Evolutionary conservation across 1,139 yeast genomes (phyloP).

Genomic region (Ogataea hybrid): DNA sequence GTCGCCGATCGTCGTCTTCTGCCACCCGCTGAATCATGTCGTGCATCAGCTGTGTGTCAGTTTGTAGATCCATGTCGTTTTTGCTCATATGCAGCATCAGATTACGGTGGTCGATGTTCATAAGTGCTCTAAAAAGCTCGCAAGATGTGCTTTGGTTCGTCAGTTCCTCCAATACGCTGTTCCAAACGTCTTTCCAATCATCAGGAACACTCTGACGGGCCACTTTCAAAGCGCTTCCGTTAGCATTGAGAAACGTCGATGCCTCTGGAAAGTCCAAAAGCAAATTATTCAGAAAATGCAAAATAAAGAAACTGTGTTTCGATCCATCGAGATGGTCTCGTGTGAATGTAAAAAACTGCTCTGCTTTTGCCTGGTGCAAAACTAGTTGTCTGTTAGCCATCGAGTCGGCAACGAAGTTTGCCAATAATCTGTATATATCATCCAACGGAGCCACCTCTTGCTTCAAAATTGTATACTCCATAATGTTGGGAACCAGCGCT

Average conservation of each 20-base stretch:
- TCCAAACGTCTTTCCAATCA: conserved; percentile 1
- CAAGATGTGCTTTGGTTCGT: neutral
- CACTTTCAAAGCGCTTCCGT: neutral
- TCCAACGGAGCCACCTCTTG: conserved; percentile 4
- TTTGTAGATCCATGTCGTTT: conserved; percentile 5
- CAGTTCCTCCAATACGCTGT: conserved; percentile 11
- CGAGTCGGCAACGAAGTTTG: conserved; percentile 27
- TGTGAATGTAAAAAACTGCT: conserved; percentile 1
- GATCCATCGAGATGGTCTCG: conserved; percentile 1
- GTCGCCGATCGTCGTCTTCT: neutral
- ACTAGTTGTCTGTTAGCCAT: conserved; percentile 13
- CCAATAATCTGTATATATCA: conserved; percentile 15
- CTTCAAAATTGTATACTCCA: conserved; percentile 6
- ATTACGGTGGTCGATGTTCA: neutral
- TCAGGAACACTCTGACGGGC: neutral
- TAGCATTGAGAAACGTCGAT: neutral
- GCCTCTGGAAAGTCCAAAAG: conserved; percentile 10
- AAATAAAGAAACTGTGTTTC: conserved; percentile 2
- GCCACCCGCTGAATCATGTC: conserved; percentile 1
- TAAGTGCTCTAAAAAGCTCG: neutral
- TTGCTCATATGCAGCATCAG: conserved; percentile 5
- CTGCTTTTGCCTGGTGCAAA: neutral
- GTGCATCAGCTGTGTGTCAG: conserved; percentile 4
- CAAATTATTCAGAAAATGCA: conserved; percentile 16
- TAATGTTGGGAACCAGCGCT: conserved; percentile 5